A percentile compares a stretch with the other conserved stretches of the same genome.
Conservation (phyloP, 2,329 filamentous ascomycete genomes). For the Karstenula rhodostoma region DNA sequence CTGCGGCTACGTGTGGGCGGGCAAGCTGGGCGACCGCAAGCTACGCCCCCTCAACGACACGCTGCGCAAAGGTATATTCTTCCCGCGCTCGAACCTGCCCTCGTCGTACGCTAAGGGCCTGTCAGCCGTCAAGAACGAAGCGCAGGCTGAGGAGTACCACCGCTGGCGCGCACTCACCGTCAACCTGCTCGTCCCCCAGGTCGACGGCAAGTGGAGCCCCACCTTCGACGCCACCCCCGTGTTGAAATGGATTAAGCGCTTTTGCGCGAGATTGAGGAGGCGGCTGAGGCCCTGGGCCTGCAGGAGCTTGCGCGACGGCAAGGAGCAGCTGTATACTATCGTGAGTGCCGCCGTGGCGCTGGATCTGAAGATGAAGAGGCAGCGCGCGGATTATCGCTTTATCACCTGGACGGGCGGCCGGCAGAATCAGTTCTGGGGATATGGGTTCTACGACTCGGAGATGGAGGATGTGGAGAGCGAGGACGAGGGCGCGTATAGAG, state of each 20-base stretch:
- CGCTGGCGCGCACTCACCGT: conserved; percentile 47
- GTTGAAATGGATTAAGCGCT: conserved; percentile 43
- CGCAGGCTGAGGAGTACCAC: conserved; percentile 47
- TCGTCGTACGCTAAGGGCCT: conserved; percentile 16
- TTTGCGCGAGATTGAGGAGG: conserved; percentile 39
- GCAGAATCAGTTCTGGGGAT: conserved; percentile 44
- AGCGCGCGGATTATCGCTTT: conserved; percentile 48
- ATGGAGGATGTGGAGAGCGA: conserved; percentile 49
- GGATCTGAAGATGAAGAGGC: conserved; percentile 49
- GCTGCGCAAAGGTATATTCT: conserved; percentile 42
- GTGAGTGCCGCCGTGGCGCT: conserved; percentile 47
- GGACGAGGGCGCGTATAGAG: conserved; percentile 32
- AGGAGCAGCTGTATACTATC: conserved; percentile 44
- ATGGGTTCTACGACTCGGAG: conserved; percentile 46
- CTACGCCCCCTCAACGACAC: conserved; percentile 48
- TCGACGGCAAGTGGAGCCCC: conserved; percentile 47
- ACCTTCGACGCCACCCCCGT: conserved; percentile 46
- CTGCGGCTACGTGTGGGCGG: conserved; percentile 49
- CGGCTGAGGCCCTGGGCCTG: conserved; percentile 45
- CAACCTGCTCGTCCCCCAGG: conserved; percentile 47
- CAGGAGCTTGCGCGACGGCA: conserved; percentile 37
- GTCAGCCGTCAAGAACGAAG: conserved; percentile 48
- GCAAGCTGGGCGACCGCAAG: conserved; percentile 47
- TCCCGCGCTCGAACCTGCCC: conserved; percentile 8
- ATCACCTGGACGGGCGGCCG: conserved; percentile 47